Evolutionary conservation across 2,329 filamentous ascomycete genomes (phyloP).

Genomic region (Neoarthrinium moseri): DNA sequence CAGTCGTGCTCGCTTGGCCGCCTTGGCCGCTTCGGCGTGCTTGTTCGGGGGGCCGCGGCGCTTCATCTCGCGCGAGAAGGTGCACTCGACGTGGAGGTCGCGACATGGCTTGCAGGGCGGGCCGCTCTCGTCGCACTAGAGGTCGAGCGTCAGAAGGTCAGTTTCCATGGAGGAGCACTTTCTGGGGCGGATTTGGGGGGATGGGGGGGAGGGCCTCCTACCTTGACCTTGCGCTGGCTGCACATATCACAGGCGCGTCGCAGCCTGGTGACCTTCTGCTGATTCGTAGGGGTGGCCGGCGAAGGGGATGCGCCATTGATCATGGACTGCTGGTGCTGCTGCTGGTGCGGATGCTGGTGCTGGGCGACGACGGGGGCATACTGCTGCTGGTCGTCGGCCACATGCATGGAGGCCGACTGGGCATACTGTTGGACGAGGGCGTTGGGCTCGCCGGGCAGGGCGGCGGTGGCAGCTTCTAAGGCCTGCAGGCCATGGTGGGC

Average conservation of each 20-base stretch:
- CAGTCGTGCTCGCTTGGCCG: slow-evolving; percentile 46
- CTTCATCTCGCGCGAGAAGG: slow-evolving; percentile 56
- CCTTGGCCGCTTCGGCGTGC: slow-evolving; percentile 54
- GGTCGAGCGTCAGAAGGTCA: not conserved
- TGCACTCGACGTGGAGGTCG: slow-evolving; percentile 58
- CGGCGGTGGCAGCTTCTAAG: slow-evolving; percentile 5
- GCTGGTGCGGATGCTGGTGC: not conserved
- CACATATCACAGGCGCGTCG: slow-evolving; percentile 62
- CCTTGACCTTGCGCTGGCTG: slow-evolving; percentile 61
- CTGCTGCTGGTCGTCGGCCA: slow-evolving; percentile 21
- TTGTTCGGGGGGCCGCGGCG: slow-evolving; percentile 60
- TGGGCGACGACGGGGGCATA: slow-evolving; percentile 2
- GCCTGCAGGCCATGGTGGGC: slow-evolving; percentile 9
- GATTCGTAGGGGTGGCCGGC: slow-evolving; percentile 9
- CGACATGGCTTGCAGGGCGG: slow-evolving; percentile 57
- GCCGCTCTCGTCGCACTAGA: slow-evolving; percentile 51
- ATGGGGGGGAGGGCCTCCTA: slow-evolving; percentile 16
- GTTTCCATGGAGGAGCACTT: too few relatives aligned
- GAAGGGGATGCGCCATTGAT: slow-evolving; percentile 1
- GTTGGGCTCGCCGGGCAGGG: slow-evolving; percentile 9
- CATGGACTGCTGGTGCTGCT: not conserved
- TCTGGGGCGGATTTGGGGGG: not conserved
- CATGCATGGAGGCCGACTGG: slow-evolving; percentile 29
- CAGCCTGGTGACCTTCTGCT: slow-evolving; percentile 51
- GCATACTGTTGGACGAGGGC: slow-evolving; percentile 30